These are phyloP conservation scores for Nemania abortiva DNA, from an alignment of 2,329 filamentous ascomycete species.

Conservation along the genomic window DNA sequence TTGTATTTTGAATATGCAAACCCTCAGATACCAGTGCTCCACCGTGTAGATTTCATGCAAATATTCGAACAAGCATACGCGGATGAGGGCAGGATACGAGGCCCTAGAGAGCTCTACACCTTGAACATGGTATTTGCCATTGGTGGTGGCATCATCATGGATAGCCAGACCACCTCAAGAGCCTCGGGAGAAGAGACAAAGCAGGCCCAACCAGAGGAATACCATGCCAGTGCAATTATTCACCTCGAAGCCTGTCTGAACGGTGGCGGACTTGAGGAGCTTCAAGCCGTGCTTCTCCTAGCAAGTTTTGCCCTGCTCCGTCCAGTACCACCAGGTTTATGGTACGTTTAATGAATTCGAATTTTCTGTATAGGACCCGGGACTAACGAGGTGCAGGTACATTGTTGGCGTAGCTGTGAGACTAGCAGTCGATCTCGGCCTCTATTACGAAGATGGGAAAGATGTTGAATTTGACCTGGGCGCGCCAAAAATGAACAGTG, in stretches of 20 bases:
- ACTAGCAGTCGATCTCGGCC: slow-evolving; percentile 87
- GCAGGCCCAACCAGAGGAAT: slow-evolving; percentile 87
- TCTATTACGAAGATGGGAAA: slow-evolving; percentile 91
- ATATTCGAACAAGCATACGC: slow-evolving; percentile 87
- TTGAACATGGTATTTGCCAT: slow-evolving; percentile 98
- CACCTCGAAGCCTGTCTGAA: slow-evolving; percentile 90
- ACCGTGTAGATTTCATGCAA: slow-evolving; percentile 88
- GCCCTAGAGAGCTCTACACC: slow-evolving; percentile 87
- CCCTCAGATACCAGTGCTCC: slow-evolving; percentile 92
- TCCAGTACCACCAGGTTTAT: slow-evolving; percentile 91
- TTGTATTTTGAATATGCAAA: slow-evolving; percentile 98
- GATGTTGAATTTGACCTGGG: slow-evolving; percentile 71
- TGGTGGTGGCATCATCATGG: slow-evolving; percentile 89
- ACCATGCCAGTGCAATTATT: slow-evolving; percentile 93
- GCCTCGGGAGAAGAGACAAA: slow-evolving; percentile 53
- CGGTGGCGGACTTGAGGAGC: slow-evolving; percentile 89
- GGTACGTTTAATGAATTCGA: slow-evolving; percentile 61
- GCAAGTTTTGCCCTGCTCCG: slow-evolving; percentile 92
- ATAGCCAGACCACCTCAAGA: slow-evolving; percentile 63
- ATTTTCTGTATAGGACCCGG: not conserved
- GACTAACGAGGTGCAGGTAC: slow-evolving; percentile 66
- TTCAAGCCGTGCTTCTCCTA: slow-evolving; percentile 91
- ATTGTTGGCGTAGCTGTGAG: slow-evolving; percentile 94
- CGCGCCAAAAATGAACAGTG: slow-evolving; percentile 57
- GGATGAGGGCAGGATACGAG: slow-evolving; percentile 73